These are phyloP conservation scores for Avena insularis DNA, from an alignment of 176 grass and related monocot genomes.

Conservation along the genomic window DNA sequence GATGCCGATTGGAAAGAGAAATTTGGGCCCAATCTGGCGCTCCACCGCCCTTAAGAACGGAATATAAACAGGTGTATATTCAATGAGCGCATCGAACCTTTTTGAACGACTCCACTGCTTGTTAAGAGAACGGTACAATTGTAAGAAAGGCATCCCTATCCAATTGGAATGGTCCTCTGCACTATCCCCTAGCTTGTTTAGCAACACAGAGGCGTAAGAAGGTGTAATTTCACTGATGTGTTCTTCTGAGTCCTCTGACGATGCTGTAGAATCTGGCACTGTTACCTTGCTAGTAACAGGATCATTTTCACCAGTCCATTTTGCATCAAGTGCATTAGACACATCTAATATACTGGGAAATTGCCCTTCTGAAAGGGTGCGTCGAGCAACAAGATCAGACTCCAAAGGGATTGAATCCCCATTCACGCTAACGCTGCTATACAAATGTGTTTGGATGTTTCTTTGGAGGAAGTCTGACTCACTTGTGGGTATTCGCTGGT, in stretches of 20 bases:
- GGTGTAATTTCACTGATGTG: constrained; percentile 51
- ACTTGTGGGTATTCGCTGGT: constrained; percentile 35
- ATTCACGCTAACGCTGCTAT: constrained; percentile 68
- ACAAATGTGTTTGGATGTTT: constrained; percentile 52
- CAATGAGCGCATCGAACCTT: constrained; percentile 60
- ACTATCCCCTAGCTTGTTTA: constrained; percentile 66
- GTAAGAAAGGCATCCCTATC: constrained; percentile 68
- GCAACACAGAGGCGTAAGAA: constrained; percentile 57
- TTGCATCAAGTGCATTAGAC: constrained; percentile 80
- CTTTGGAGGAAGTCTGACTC: constrained; percentile 58
- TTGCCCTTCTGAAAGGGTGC: constrained; percentile 88
- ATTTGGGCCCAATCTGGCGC: constrained; percentile 70
- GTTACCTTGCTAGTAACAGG: constrained; percentile 46
- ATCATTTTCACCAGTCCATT: constrained; percentile 83
- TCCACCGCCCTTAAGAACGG: constrained; percentile 60
- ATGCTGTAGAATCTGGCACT: constrained; percentile 50
- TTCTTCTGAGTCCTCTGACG: constrained; percentile 65
- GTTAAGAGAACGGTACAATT: constrained; percentile 74
- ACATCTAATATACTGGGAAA: constrained; percentile 75
- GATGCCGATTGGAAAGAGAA: constrained; percentile 80
- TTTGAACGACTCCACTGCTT: constrained; percentile 66
- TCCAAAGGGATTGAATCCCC: constrained; percentile 59
- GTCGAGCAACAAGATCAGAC: constrained; percentile 64
- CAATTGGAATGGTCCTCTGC: constrained; percentile 67
- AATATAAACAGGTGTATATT: constrained; percentile 65